Evolutionary conservation across 2,329 filamentous ascomycete genomes (phyloP), one percentile per base, ranked within the genome.

Genomic region (Neonectria sp.): DNA sequence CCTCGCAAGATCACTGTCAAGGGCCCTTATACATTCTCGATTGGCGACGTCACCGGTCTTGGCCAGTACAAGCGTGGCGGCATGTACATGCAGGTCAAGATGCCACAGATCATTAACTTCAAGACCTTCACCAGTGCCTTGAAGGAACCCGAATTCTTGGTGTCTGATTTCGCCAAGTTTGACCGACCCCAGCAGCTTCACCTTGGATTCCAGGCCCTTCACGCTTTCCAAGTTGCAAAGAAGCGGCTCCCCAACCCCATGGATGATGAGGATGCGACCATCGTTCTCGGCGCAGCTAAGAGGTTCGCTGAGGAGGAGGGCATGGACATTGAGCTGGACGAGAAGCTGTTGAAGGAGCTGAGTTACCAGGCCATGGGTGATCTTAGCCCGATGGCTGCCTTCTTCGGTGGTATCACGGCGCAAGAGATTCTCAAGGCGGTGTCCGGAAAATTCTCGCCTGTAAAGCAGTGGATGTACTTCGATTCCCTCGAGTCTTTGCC

Each of bases 161-260:
- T 97, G 68, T 97, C 96, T 25, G 96, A 99, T 80, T 99, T 95
- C 78, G 96, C 96, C 82, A 99, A 99, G 82, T 98, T 98, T 73
- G 96, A 98, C 81, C 92, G 96, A 52, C 96, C 96, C 1, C 90
- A 92, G 72, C 95, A 98, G 81, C 89, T 99, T 27, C 96, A 99
- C 79, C 85, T 97, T 68, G 96, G 95, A 68, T 92, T 98, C 77
- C 95, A 98, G 82, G 95, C 96, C 11, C 87, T 99, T 8, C 95
- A 98, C 79, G 90, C 91, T 40, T 99, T 97, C 81, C 90, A 89
- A 13, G 91, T 95, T 74, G 84, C 86, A 40, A 91, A 97, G 76
- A 91, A 91, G 46, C 89, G 92, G 55, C 87, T 96, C 51, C 96
- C 96, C 55, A 89, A 90, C 53, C 93, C 96, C 9, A 92, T 97